Base-by-base conservation (phyloP, 306 rosid genomes). In the Cicer cuneatum region DNA sequence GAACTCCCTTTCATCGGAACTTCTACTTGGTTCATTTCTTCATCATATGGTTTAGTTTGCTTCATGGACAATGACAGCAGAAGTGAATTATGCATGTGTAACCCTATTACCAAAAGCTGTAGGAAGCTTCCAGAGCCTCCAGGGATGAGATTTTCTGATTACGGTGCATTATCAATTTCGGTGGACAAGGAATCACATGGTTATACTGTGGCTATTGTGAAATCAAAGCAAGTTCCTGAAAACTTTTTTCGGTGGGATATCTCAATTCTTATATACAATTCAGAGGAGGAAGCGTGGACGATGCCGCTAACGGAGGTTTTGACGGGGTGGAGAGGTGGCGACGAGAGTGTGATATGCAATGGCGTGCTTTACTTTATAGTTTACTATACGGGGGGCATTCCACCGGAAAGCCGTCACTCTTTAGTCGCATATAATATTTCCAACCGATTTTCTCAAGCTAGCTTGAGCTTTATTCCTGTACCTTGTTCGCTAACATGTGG, bases 311-410 rank as follows among this genome's bases (percentile, higher is more conserved):
- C 92, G 0, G 97, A 95, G 83, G 90, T 89, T 66, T 81, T 95
- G 82, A 65, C 75, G 9, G 98, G 98, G 41, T 95, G 99, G 99
- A 90, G 99, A 72, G 96, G 96, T 64, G 99, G 99, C 51, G 90
- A 90, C 11, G 98, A 90, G 88, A 90, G 98, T 67, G 92, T 92
- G 77, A 92, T 90, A 58, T 95, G 98, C 71, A 89, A 85, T 71
- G 96, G 92, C 66, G 85, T 90, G 69, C 78, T 95, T 66, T 92
- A 89, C 88, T 87, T 92, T 73, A 52, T 95, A 80, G 90, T 90
- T 57, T 92, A 95, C 88, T 84, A 96, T 42, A 87, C 93, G 0
- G 98, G 96, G 8, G 90, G 82, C 1, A 85, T 86, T 45, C 56
- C 12, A 0, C 84, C 86, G 0, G 96, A 86, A 48, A 84, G 69